Base-by-base conservation (phyloP, 805 yeast genomes). In the Lipomyces sp. region DNA sequence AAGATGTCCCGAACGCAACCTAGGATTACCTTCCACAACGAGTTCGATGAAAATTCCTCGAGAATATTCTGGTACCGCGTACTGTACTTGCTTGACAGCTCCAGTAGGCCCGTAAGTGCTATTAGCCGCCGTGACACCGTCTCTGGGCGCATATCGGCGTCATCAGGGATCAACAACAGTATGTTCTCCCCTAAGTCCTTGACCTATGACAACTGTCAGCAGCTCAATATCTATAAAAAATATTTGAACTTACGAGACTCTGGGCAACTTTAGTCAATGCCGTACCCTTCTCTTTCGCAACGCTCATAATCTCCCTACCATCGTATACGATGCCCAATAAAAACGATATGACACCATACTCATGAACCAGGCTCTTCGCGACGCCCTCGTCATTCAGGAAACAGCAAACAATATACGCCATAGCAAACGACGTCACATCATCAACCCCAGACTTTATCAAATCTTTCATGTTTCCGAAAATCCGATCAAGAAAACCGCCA, bases 331-430 rank as follows among this genome's bases (percentile, higher is more conserved):
- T 4, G 10, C 34, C 32, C 11, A 37, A 6, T 37, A 68, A 34
- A 11, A 65, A 63, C 29, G 30, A 45, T 5, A 69, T 33, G 4
- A 32, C 57, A 15, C 15, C 50, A 32, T 50, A 55, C 33, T 64
- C 69, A 2, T 13, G 6, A 13, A 68, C 60, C 24, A 69, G 45
- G 32, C 18, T 34, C 34, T 51, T 45, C 35, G 57, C 62, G 6
- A 68, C 39, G 5, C 71, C 71, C 32, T 66, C 70, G 18, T 69
- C 72, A 30, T 18, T 45, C 11, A 61, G 11, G 55, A 57, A 59
- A 7, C 53, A 29, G 55, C 60, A 63, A 11, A 65, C 55, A 10
- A 63, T 58, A n/a, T 45, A 55, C 13, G 53, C 63, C 13, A 69
- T 45, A 6, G 69, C 69, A 59, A 69, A 69, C 7, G 54, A 32